Conservation (phyloP, 1,139 yeast species). For the Suhomyces terraborum region DNA sequence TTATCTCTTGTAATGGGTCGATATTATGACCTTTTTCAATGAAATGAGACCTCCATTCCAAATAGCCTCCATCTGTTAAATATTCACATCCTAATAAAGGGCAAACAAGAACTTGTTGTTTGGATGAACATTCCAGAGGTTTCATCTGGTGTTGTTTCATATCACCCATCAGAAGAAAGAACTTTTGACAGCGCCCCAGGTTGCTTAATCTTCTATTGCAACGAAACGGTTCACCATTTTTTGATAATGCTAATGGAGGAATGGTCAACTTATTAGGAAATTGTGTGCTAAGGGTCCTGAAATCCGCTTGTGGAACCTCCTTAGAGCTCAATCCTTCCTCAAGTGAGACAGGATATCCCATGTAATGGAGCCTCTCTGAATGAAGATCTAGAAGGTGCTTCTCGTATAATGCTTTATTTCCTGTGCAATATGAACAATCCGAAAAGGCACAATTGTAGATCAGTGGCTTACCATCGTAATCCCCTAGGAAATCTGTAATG, state of each 20-base stretch:
- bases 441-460: constrained; percentile 35
- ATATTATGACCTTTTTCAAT: constrained; percentile 24
- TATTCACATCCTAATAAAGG: constrained; percentile 47
- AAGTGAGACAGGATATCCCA: constrained; percentile 39
- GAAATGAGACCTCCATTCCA: constrained; percentile 37
- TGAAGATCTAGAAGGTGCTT: constrained; percentile 36
- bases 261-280: constrained; percentile 33
- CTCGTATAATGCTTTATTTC: constrained; percentile 32
- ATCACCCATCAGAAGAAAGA: constrained; percentile 22
- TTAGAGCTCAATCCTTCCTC: constrained; percentile 7
- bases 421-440: constrained; percentile 35
- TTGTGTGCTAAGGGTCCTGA: constrained; percentile 19
- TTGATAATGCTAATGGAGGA: constrained; percentile 31
- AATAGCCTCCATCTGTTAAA: constrained; percentile 41
- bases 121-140: constrained; percentile 29
- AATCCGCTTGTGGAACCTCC: constrained; percentile 16
- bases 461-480: constrained; percentile 1
- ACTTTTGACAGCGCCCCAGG: constrained; percentile 20
- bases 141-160: constrained; percentile 26
- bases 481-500: constrained; percentile 18
- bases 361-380: constrained; percentile 21
- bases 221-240: constrained; percentile 21
- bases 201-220: constrained; percentile 4
- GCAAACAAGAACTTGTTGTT: constrained; percentile 38
- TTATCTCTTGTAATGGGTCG: constrained; percentile 12